Evolutionary conservation across 305 asterid genomes (phyloP), one percentile per base, ranked within the genome.

Genomic region (Fraxinus floribunda): DNA sequence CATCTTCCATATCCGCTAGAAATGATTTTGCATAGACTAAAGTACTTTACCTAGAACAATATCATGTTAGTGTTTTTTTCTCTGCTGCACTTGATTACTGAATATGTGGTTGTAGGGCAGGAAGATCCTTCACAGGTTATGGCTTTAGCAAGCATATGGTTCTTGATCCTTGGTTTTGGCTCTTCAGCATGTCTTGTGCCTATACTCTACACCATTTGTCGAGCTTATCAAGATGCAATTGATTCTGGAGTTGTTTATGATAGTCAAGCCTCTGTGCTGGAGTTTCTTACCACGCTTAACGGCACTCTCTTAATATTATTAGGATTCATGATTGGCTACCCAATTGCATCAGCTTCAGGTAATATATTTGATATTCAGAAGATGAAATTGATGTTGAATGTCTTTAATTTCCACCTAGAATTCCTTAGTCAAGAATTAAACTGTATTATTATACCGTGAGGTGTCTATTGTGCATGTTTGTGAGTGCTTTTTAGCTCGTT

Each of bases 261-360:
- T 77, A 85, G 84, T 86, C 97, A 90, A 85, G 89, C 89, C 52
- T 88, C 94, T 68, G 82, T 86, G n/a, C 84, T 91, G n/a, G 90
- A 87, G 87, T 88, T 85, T 78, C 89, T 95, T 75, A 90, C 97
- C 55, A 82, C 94, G 41, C 88, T 93, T 79, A 92, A 92, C 79
- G 91, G 91, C 85, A 75, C 92, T 82, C 87, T 95, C 55, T 90
- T 90, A 91, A 86, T 94, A 88, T 80, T 94, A 84, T 88, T 95
- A 87, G 98, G 99, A 9, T 90, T 94, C 71, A 35, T 93, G 84
- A 81, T 95, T 57, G 99, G 98, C 81, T 88, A 87, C 80, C 99
- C 99, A 79, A 90, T 95, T 84, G 97, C 97, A 79, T 92, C 93
- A 55, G 97, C 99, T 46, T 93, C 99, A 72, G 98, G 99, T 95